These are phyloP conservation scores for Barnettozyma sp. DNA, from an alignment of 805 yeast species.

Conservation along the genomic window DNA sequence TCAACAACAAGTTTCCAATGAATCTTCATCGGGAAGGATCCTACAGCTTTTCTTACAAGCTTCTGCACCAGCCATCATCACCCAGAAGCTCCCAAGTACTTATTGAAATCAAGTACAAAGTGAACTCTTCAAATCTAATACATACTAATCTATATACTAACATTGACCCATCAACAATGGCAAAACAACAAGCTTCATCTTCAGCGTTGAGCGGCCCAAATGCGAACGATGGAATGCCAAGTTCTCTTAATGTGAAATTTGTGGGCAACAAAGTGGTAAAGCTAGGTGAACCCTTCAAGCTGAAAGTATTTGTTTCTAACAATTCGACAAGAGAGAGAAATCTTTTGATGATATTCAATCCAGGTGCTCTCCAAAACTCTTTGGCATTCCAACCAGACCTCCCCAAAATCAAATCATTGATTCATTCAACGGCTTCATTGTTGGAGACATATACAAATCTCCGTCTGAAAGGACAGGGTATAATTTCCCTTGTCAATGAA, in stretches of 20 bases:
- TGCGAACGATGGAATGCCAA: not conserved
- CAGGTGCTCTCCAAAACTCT: slow-evolving; percentile 11
- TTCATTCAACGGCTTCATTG: slow-evolving; percentile 21
- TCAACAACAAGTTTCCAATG: slow-evolving; percentile 22
- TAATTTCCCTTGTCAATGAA: slow-evolving; percentile 59
- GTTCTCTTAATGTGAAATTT: slow-evolving; percentile 41
- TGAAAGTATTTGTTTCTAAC: slow-evolving; percentile 65
- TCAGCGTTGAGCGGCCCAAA: not conserved
- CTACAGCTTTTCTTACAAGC: slow-evolving; percentile 23
- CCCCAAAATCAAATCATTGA: slow-evolving; percentile 22
- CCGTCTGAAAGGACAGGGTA: slow-evolving; percentile 44
- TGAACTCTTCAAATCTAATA: slow-evolving; percentile 18
- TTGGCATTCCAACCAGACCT: slow-evolving; percentile 14
- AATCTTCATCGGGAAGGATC: slow-evolving; percentile 23
- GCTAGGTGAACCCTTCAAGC: slow-evolving; percentile 52
- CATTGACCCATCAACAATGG: slow-evolving; percentile 2
- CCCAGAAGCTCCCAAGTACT: slow-evolving; percentile 5
- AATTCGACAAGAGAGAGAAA: slow-evolving; percentile 44
- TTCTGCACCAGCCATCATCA: slow-evolving; percentile 10
- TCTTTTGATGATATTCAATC: slow-evolving; percentile 38
- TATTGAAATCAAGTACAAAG: slow-evolving; percentile 9
- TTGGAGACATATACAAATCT: slow-evolving; percentile 31
- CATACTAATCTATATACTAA: slow-evolving; percentile 9
- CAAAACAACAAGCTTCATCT: not conserved
- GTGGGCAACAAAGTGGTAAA: slow-evolving; percentile 54